Base-by-base conservation (phyloP, 192 early-diverging fungal genomes). In the Coemansia sp. region DNA sequence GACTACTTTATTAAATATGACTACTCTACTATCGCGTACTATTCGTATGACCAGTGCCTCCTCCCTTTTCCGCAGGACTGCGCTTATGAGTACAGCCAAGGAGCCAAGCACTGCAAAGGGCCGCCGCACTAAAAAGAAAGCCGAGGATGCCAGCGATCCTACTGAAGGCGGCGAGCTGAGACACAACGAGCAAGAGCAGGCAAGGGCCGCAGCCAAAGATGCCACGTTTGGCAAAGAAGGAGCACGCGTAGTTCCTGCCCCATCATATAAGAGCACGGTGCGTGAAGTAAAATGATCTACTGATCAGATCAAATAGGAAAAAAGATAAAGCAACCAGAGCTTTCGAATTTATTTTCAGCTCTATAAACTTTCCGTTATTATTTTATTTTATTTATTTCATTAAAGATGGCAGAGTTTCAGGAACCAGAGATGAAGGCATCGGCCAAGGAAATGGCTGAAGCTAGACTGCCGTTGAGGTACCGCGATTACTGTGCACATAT, bases 401-500 rank as follows among this genome's bases (percentile, higher is more conserved):
- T 34, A n/a, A 76, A 66, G 66, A 83, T 78, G 80, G 71, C 62
- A 5, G 72, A 77, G 12, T 77, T 70, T 27, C 55, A 65, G 42
- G 80, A 83, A 41, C 80, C 80, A 19, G 93, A 88, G 76, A 94
- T 95, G 92, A 85, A 93, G 78, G 91, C 93, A 27, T 85, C 96
- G 62, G 91, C 92, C 63, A 84, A 92, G 71, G 93, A 97, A 68
- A 90, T 98, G 88, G 78, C 84, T 9, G 90, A 93, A 70, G 88
- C 90, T 41, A 87, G 87, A 40, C 85, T 98, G 65, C 95, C 95
- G 10, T 75, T 96, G 36, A 88, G 88, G 62, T 93, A 90, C 84
- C 89, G 97, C 61, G 97, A 98, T 87, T 94, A 93, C 82, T 98
- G 97, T 75, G 91, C 96, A 42, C 90, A 97, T 69, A 79, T 98